Evolutionary conservation across 768 basidiomycete species (phyloP).

Genomic region (Jaapia argillacea): DNA sequence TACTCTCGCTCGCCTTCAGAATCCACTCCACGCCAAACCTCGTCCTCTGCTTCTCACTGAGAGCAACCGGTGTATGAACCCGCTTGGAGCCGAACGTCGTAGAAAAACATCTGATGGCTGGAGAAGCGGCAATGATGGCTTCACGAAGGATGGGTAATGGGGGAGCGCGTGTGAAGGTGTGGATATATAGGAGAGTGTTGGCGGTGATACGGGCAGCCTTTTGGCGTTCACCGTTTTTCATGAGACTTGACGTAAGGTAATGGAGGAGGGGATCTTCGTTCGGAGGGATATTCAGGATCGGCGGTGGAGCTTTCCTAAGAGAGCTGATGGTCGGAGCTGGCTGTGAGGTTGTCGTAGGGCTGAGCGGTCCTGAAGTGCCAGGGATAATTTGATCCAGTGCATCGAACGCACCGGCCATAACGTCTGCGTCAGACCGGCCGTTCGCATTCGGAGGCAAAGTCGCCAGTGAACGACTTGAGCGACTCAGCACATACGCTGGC

Average conservation of each 20-base stretch:
- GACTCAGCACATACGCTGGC: no score
- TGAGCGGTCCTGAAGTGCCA: no score
- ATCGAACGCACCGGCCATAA: no score
- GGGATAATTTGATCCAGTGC: no score
- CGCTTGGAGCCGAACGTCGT: conserved; percentile 57
- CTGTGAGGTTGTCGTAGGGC: no score
- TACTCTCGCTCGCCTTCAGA: conserved; percentile 46
- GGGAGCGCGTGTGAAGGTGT: conserved; percentile 64
- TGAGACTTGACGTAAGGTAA: conserved; percentile 53
- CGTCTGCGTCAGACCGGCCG: no score
- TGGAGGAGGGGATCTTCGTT: conserved; percentile 64
- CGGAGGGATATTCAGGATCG: conserved; percentile 56
- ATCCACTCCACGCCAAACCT: conserved; percentile 66
- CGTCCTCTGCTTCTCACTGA: conserved; percentile 75
- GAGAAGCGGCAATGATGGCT: conserved; percentile 61
- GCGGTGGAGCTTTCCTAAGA: no score
- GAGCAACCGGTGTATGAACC: conserved; percentile 54
- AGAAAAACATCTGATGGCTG: conserved; percentile 53
- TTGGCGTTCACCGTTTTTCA: conserved; percentile 55
- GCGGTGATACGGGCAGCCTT: conserved; percentile 46
- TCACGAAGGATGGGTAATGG: conserved; percentile 71
- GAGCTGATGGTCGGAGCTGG: no score
- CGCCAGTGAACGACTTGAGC: no score
- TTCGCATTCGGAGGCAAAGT: no score
- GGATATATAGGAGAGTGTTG: conserved; percentile 60